Evolutionary conservation across 305 asterid genomes (phyloP).

Genomic region (Rubia balearica): DNA sequence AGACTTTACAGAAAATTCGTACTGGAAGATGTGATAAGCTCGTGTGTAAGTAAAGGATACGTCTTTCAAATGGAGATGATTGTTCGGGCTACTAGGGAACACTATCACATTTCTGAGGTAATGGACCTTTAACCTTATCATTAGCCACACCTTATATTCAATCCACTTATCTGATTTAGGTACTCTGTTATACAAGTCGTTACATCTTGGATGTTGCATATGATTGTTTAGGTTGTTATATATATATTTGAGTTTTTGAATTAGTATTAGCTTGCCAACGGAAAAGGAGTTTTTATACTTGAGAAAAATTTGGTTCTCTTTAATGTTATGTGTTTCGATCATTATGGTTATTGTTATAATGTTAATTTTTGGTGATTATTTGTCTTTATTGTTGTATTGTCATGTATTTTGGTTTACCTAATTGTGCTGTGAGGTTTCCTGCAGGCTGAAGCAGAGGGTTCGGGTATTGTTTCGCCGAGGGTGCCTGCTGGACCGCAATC

Average conservation of each 20-base stretch:
- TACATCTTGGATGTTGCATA: not conserved
- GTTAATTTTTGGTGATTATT: no score
- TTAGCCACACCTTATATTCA: not conserved
- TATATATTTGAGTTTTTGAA: not conserved
- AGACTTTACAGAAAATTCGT: conserved; percentile 81
- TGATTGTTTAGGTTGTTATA: not conserved
- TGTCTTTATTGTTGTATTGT: not conserved
- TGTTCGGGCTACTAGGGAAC: conserved; percentile 88
- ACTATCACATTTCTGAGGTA: conserved; percentile 90
- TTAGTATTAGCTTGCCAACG: not conserved
- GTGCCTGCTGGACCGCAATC: conserved; percentile 46
- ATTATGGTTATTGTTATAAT: no score
- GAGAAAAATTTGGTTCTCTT: not conserved
- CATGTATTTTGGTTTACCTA: not conserved
- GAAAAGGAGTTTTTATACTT: not conserved
- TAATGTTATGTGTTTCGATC: not conserved
- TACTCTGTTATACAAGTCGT: not conserved
- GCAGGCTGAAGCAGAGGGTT: conserved; percentile 60
- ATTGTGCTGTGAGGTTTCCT: not conserved
- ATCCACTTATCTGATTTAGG: not conserved
- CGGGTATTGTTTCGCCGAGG: conserved; percentile 62
- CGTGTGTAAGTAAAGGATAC: conserved; percentile 91
- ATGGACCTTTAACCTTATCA: not conserved
- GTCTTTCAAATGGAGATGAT: conserved; percentile 99
- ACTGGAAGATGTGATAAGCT: conserved; percentile 84